Conservation (phyloP, 2,329 filamentous ascomycete genomes). For the Cadophora sp. region DNA sequence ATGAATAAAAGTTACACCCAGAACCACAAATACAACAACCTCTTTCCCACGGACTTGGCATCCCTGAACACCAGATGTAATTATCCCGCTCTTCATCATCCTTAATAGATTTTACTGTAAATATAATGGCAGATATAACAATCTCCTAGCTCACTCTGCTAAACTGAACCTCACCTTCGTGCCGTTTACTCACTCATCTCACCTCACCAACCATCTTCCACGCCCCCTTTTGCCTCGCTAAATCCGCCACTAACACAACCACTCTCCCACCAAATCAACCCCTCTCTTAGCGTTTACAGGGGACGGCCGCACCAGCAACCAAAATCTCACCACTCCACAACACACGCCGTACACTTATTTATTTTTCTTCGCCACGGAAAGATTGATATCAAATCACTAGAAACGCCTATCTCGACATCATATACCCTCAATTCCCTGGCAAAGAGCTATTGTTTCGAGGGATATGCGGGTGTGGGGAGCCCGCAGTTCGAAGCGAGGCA, state of each 20-base stretch:
- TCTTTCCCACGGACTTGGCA: too few relatives aligned
- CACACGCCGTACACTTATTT: background rate
- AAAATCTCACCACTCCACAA: background rate
- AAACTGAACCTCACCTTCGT: too few relatives aligned
- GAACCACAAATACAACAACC: too few relatives aligned
- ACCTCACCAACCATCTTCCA: too few relatives aligned
- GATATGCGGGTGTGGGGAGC: background rate
- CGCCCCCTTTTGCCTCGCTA: background rate
- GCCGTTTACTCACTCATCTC: too few relatives aligned
- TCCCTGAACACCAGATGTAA: too few relatives aligned
- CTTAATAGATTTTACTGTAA: too few relatives aligned
- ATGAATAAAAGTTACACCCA: too few relatives aligned
- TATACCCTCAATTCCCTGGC: background rate
- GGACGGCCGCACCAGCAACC: background rate
- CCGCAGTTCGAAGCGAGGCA: too few relatives aligned
- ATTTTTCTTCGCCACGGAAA: background rate
- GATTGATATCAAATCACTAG: background rate
- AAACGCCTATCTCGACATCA: background rate
- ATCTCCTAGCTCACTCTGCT: too few relatives aligned
- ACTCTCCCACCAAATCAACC: background rate
- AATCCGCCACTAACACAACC: background rate
- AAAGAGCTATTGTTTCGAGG: background rate
- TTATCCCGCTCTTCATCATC: too few relatives aligned
- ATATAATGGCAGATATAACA: too few relatives aligned
- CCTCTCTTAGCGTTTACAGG: background rate